Evolutionary conservation across 768 basidiomycete genomes (phyloP), one percentile per base, ranked within the genome.

Genomic region (Amanita rubescens): DNA sequence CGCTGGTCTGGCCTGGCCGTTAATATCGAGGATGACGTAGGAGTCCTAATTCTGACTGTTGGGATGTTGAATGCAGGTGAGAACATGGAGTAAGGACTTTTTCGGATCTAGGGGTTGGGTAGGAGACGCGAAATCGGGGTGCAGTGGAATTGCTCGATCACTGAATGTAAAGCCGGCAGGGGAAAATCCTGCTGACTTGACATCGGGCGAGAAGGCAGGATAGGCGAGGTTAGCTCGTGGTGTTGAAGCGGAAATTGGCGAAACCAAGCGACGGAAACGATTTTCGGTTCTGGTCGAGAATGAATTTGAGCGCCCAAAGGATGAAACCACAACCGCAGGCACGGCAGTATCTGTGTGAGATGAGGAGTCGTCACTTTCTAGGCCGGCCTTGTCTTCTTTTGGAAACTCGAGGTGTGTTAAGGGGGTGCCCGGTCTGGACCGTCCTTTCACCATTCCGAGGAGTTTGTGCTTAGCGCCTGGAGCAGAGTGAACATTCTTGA

Each of bases 401-500:
- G 45, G 42, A 20, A 39, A 30, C 17, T 48, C 54, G 6, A 30
- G 14, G 4, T 19, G 46, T 12, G 27, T 27, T 10, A 41, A 3
- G 17, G 52, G 52, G 9, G 34, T 53, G 20, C 20, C 11, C 25
- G 52, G 52, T 41, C 44, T 55, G 11, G 55, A 58, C 44, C 54
- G 58, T 7, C 34, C 53, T 44, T 59, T 62, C 11, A 57, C 58
- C 9, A 59, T 57, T 37, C 53, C 55, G 4, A 59, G 33, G 3
- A 81, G 59, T 3, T 79, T 75, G 25, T 61, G 59, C 62, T 75
- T 70, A 17, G 69, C 56, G 12, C 67, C 65, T 2, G 74, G 63
- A 1, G 65, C 56, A 8, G 58, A 58, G 34, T 72, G 68, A 2
- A 73, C 73, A 57, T 81, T 75, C 71, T 81, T 85, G 67, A 89